Conservation (phyloP, 108 stramenopile species). For the Fistulifera pelliculosa region DNA sequence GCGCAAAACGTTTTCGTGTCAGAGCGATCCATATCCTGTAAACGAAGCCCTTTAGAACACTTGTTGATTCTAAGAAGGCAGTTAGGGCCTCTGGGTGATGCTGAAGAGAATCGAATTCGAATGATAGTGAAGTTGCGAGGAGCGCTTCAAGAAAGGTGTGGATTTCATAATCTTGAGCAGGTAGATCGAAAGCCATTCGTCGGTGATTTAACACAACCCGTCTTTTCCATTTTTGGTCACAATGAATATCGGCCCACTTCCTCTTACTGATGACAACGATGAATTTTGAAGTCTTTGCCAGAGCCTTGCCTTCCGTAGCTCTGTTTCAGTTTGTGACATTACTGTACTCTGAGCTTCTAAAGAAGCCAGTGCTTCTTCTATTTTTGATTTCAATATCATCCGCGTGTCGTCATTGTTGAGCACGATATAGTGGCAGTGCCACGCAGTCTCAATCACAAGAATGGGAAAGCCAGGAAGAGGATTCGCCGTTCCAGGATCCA, state of each 20-base stretch:
- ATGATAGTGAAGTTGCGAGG: constrained; percentile 48
- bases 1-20: constrained; percentile 68
- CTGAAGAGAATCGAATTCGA: constrained; percentile 54
- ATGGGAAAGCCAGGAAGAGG: constrained; percentile 69
- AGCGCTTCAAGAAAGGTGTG: constrained; percentile 44
- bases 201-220: constrained; percentile 64
- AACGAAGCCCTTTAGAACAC: constrained; percentile 11
- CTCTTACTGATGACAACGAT: constrained; percentile 38
- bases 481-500: constrained; percentile 21
- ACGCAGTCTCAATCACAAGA: constrained; percentile 74
- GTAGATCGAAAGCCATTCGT: constrained; percentile 60
- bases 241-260: constrained; percentile 61
- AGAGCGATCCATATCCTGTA: neutral
- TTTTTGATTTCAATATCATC: constrained; percentile 32
- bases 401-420: constrained; percentile 42
- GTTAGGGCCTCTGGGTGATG: constrained; percentile 53
- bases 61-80: constrained; percentile 78
- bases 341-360: constrained; percentile 6
- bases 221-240: constrained; percentile 37
- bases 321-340: constrained; percentile 10
- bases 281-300: constrained; percentile 69
- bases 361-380: constrained; percentile 23
- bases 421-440: constrained; percentile 72
- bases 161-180: constrained; percentile 10
- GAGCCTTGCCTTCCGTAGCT: constrained; percentile 43